Conservation (phyloP, 139 green algal species). For the Micractinium conductrix region DNA sequence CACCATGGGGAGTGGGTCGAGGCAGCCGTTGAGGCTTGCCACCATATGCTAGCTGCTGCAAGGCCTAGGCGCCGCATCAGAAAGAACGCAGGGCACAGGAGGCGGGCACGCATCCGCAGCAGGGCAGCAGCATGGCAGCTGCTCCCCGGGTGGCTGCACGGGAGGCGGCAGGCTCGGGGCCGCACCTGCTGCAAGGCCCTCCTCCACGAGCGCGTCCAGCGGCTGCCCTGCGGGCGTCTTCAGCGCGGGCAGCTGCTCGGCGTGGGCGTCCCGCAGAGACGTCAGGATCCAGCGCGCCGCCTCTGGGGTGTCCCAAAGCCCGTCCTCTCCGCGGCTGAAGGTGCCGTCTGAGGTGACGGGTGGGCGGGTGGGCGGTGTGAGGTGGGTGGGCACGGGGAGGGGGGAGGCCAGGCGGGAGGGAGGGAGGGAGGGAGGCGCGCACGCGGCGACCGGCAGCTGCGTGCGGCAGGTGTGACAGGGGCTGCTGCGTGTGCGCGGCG, state of each 20-base stretch:
- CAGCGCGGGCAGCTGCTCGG: conserved; percentile 32
- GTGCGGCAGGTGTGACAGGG: too few species aligned
- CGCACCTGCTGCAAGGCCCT: conserved; percentile 44
- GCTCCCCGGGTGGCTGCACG: too few species aligned
- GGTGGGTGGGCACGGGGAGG: too few species aligned
- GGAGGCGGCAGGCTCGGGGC: too few species aligned
- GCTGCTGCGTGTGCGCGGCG: too few species aligned
- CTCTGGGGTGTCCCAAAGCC: conserved; percentile 70
- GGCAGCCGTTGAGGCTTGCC: too few species aligned
- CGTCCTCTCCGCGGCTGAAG: conserved; percentile 27
- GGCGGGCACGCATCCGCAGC: too few species aligned
- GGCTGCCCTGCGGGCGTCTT: neutral
- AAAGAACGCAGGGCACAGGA: too few species aligned
- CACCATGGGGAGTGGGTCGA: too few species aligned
- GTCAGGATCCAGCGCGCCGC: conserved; percentile 65
- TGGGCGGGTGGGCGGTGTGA: neutral
- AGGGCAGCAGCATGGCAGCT: too few species aligned
- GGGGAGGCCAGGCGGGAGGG: neutral
- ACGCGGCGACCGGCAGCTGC: neutral
- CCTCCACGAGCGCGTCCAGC: conserved; percentile 38
- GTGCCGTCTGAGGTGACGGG: neutral
- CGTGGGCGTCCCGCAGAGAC: conserved; percentile 46
- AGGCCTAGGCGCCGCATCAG: too few species aligned
- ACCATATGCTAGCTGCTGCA: too few species aligned
- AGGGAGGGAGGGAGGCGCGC: neutral